Conservation (phyloP, 768 basidiomycete genomes). For the Obba rivulosa region DNA sequence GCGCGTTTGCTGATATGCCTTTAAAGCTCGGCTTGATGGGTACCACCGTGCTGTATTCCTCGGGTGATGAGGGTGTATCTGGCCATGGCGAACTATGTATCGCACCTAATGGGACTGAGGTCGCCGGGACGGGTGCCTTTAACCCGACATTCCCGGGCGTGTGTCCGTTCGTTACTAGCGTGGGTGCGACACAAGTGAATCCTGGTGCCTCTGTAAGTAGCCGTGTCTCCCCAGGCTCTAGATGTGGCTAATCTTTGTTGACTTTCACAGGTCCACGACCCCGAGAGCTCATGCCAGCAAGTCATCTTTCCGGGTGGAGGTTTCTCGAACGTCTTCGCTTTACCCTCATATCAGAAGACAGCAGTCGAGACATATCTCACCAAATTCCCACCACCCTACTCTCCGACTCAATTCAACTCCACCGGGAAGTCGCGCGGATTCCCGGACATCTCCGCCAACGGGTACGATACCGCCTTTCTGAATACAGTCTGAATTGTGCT, state of each 20-base stretch:
- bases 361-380: slow-evolving; percentile 23
- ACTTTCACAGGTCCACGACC: slow-evolving; percentile 18
- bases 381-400: slow-evolving; percentile 27
- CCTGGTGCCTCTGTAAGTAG: slow-evolving; percentile 10
- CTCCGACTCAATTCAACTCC: slow-evolving; percentile 28
- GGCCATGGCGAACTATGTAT: slow-evolving; percentile 28
- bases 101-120: slow-evolving; percentile 18
- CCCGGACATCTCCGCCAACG: slow-evolving; percentile 29
- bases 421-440: slow-evolving; percentile 23
- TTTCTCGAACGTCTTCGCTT: slow-evolving; percentile 34
- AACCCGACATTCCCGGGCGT: slow-evolving; percentile 9
- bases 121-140: not conserved
- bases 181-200: slow-evolving; percentile 30
- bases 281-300: slow-evolving; percentile 31
- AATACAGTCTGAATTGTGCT: not conserved
- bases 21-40: slow-evolving; percentile 22
- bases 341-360: slow-evolving; percentile 28
- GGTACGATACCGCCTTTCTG: slow-evolving; percentile 13
- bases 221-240: too few relatives aligned
- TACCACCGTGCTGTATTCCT: slow-evolving; percentile 33
- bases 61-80: slow-evolving; percentile 38
- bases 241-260: not conserved
- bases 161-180: slow-evolving; percentile 34
- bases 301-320: slow-evolving; percentile 33
- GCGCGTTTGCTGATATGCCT: not conserved